A percentile compares a stretch with the other conserved stretches of the same genome.
These are phyloP conservation scores for Capsicum rhomboideum DNA, from an alignment of 257 asterid genomes.

Conservation along the genomic window DNA sequence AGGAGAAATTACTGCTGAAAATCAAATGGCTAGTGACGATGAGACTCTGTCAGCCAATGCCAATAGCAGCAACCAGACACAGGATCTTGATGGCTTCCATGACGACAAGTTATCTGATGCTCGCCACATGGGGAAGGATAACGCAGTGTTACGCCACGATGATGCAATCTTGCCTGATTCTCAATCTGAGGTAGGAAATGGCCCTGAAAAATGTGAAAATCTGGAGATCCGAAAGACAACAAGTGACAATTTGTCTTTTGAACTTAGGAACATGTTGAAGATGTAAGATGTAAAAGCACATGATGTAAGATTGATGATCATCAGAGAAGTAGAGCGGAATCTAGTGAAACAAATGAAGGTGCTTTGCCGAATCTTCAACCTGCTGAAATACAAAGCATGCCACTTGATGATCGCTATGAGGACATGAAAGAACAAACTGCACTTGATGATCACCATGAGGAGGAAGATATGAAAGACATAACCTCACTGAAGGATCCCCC, in stretches of 20 bases:
- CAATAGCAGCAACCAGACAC: conserved; percentile 9
- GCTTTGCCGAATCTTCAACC: neutral
- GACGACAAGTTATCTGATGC: conserved; percentile 1
- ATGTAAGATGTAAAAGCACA: neutral
- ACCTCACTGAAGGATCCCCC: no score
- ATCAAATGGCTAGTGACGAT: conserved; percentile 18
- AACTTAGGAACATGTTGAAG: neutral
- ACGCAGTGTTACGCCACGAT: conserved; percentile 8
- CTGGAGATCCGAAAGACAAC: neutral
- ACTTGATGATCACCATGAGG: neutral
- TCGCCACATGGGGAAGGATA: conserved; percentile 9
- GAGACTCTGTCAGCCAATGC: conserved; percentile 11
- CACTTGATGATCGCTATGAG: neutral
- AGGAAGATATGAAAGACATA: neutral
- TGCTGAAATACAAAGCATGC: neutral
- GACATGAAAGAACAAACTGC: neutral
- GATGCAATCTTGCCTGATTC: neutral
- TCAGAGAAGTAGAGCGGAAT: neutral
- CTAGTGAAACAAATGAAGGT: conserved; percentile 1
- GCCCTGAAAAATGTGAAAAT: neutral
- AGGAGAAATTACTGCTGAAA: conserved; percentile 13
- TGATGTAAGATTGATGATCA: neutral
- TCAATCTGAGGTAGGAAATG: neutral
- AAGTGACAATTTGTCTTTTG: neutral
- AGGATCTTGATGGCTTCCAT: conserved; percentile 15